Base-by-base conservation (phyloP, 129 eudicot species). In the Calendula officinalis region DNA sequence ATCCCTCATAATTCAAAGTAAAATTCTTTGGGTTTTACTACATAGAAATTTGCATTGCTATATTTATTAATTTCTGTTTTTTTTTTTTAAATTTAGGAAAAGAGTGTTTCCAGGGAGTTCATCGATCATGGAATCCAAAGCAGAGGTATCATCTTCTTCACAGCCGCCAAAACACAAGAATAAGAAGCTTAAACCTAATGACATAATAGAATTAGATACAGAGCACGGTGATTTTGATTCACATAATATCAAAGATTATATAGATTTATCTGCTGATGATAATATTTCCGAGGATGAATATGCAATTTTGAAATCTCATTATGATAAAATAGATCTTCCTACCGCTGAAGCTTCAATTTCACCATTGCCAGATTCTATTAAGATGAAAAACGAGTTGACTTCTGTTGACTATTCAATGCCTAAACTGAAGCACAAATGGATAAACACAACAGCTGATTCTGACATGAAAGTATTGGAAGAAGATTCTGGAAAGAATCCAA, bases 251-350 rank as follows among this genome's bases (percentile, higher is more conserved):
- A 77, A 81, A 70, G 73, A 79, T 22, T 83, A 70, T 67, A 54
- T 63, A 35, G 83, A 70, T 51, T 15, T 69, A 55, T 77, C 72
- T 69, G 39, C 48, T 46, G 83, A 81, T 64, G 82, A 76, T 46
- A 30, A 51, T 48, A 60, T 68, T 27, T 70, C 42, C 36, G 85
- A 77, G 48, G 83, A 90, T 36, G 79, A 85, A 12, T 77, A 78
- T 51, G 66, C 80, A n/a, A 47, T 52, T 73, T 50, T 83, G 78
- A 86, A 86, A 74, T 82, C 95, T 44, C 89, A 75, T 81, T 81
- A 86, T 72, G 91, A 90, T 59, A 69, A 67, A 75, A 67, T 90
- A 62, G 89, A 83, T 75, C 65, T 79, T 27, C 91, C 86, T 48
- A 51, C 91, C 64, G 89, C 81, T 7, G 95, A 86, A 79, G 84